Evolutionary conservation across 441 rosid genomes (phyloP), one percentile per base, ranked within the genome.

Genomic region (Gossypium schwendimanii): DNA sequence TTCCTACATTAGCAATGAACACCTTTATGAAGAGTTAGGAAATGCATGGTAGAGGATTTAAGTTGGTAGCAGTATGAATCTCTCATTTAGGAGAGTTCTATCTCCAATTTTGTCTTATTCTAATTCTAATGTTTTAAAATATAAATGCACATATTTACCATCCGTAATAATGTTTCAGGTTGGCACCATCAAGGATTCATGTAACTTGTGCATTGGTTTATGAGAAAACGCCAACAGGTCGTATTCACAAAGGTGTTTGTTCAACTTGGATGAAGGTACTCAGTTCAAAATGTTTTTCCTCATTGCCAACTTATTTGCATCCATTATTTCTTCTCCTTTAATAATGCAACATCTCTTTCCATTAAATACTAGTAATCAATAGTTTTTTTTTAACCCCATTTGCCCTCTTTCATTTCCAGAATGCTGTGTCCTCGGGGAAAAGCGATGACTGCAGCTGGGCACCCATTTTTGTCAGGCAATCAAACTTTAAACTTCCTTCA

Each of bases 231-330:
- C 93, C 94, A 64, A 78, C 92, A 0, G 98, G 97, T 41, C 90
- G 98, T 75, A 74, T 86, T 73, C 98, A 95, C 81, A 93, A 85
- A 82, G 99, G 99, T 78, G 84, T 95, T 59, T 95, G 99, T 84
- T 95, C 99, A 47, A 95, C 98, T 79, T 96, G 99, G 99, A 96
- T 96, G 95, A 93, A 89, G 97, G 99, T 96, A 87, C 54, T 28
- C 26, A 9, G 3, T 20, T 55, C 62, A 18, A 58, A 11, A 6
- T n/a, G 39, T 71, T 23, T 24, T 67, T 67, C 58, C 59, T 15
- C 44, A 54, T 26, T 49, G 59, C 18, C 17, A 47, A n/a, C 71
- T 49, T 24, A 12, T 49, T 66, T 24, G 55, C 23, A 26, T 15
- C 71, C 24, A 15, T 67, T 26, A 21, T 65, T 49, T 3, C 14